Conservation (phyloP, 129 eudicot genomes). For the Gnaphalium uliginosum region DNA sequence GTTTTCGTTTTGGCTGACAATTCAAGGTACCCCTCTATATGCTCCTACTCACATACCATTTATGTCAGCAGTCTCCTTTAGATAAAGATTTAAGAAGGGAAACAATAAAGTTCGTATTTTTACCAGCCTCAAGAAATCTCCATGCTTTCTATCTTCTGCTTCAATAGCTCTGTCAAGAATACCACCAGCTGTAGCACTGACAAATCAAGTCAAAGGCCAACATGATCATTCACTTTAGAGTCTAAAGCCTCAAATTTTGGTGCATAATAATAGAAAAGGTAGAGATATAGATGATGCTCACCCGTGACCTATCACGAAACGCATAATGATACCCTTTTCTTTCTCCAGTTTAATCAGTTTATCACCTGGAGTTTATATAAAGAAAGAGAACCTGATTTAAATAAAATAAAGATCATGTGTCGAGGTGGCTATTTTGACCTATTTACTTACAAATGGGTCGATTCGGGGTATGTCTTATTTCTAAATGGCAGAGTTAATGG, state of each 20-base stretch:
- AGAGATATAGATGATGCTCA: constrained; percentile 22
- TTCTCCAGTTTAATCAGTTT: constrained; percentile 83
- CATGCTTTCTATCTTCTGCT: constrained; percentile 90
- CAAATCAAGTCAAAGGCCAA: constrained; percentile 24
- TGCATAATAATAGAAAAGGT: background rate
- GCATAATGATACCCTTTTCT: constrained; percentile 90
- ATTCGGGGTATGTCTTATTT: background rate
- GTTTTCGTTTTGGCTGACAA: constrained; percentile 83
- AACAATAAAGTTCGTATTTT: constrained; percentile 15
- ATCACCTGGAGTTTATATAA: constrained; percentile 53
- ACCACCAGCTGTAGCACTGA: constrained; percentile 84
- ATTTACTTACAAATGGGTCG: background rate
- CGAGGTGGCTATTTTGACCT: background rate
- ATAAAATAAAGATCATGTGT: background rate
- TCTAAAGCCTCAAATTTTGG: background rate
- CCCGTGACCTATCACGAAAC: constrained; percentile 98
- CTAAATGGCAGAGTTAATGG: background rate
- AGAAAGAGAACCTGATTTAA: background rate
- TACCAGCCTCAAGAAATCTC: constrained; percentile 86
- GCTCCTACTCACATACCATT: constrained; percentile 54
- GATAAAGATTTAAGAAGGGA: constrained; percentile 3
- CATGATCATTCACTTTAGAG: background rate
- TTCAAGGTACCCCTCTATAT: constrained; percentile 91
- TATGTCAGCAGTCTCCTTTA: background rate
- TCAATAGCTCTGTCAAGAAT: constrained; percentile 87